phyloP scores from a whole-genome alignment of 2,329 filamentous ascomycete genomes.

The Ophiocordyceps sinensis region DNA sequence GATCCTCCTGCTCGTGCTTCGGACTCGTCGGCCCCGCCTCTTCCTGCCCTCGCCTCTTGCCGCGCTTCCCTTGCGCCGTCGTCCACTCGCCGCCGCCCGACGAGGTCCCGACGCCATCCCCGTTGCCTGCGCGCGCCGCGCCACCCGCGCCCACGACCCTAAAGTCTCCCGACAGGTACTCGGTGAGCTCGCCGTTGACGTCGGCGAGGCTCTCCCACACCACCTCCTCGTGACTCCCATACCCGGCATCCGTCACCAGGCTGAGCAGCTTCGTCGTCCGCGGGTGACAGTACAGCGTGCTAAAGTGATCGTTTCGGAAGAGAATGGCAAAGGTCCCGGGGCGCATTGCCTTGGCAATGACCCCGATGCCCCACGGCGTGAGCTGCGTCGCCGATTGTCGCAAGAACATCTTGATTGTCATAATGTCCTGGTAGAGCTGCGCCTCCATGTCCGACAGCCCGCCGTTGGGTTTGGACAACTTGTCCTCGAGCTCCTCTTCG shows the following conservation, averaged over 20 bases:
- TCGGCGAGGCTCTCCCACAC: conserved; percentile 93
- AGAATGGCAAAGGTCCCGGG: conserved; percentile 78
- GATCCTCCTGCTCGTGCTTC: conserved; percentile 58
- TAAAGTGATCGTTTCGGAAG: conserved; percentile 96
- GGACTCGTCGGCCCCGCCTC: conserved; percentile 20
- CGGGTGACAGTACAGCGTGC: conserved; percentile 82
- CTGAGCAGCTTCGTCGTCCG: conserved; percentile 61
- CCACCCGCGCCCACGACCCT: conserved; percentile 52
- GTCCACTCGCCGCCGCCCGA: conserved; percentile 33
- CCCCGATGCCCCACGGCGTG: conserved; percentile 64
- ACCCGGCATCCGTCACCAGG: conserved; percentile 86
- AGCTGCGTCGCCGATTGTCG: conserved; percentile 70
- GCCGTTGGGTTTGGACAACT: conserved; percentile 31
- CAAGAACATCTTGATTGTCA: conserved; percentile 75
- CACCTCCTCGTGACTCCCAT: conserved; percentile 73
- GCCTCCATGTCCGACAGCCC: conserved; percentile 63
- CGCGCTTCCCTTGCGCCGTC: conserved; percentile 28
- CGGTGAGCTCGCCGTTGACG: conserved; percentile 66
- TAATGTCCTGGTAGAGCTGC: conserved; percentile 66
- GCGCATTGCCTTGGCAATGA: conserved; percentile 53
- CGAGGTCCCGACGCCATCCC: not conserved
- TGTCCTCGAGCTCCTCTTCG: conserved; percentile 77
- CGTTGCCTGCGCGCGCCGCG: conserved; percentile 5
- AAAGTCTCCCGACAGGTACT: conserved; percentile 86
- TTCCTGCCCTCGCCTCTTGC: conserved; percentile 11